Conservation (phyloP, 2,329 filamentous ascomycete genomes). For the Xylariaceae sp. region DNA sequence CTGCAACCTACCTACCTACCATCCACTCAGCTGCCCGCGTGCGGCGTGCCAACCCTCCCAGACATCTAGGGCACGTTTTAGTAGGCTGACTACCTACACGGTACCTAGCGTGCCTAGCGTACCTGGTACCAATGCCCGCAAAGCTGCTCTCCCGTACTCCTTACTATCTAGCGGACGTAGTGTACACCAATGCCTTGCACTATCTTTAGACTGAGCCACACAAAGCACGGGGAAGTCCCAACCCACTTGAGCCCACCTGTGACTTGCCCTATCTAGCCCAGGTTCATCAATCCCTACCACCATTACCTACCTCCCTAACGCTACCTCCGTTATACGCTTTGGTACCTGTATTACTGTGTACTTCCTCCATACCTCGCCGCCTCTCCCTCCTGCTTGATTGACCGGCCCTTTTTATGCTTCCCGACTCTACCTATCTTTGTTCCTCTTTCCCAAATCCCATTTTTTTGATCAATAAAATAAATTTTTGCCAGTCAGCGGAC, state of each 20-base stretch:
- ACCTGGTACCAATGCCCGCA: neutral
- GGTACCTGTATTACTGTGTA: slow-evolving; percentile 6
- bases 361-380: neutral
- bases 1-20: slow-evolving; percentile 9
- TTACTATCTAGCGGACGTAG: neutral
- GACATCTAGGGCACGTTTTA: too few relatives aligned
- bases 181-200: slow-evolving; percentile 1
- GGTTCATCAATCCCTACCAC: neutral
- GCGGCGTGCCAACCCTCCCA: neutral
- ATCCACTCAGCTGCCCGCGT: slow-evolving; percentile 12
- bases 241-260: slow-evolving; percentile 12
- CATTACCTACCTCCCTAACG: neutral
- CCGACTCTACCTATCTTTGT: slow-evolving; percentile 16
- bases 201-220: slow-evolving; percentile 17
- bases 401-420: slow-evolving; percentile 9
- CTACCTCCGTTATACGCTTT: neutral
- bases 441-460: slow-evolving; percentile 19
- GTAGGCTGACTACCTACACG: too few relatives aligned
- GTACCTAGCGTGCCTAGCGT: neutral
- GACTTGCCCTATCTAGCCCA: neutral
- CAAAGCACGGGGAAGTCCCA: slow-evolving; percentile 19
- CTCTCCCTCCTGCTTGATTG: slow-evolving; percentile 6
- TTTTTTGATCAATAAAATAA: slow-evolving; percentile 14
- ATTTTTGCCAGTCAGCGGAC: slow-evolving; percentile 17
- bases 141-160: slow-evolving; percentile 5